A percentile compares a stretch with the other conserved stretches of the same genome.
phyloP scores from a whole-genome alignment of 2,329 filamentous ascomycete species.

The Diplodia mutila region DNA sequence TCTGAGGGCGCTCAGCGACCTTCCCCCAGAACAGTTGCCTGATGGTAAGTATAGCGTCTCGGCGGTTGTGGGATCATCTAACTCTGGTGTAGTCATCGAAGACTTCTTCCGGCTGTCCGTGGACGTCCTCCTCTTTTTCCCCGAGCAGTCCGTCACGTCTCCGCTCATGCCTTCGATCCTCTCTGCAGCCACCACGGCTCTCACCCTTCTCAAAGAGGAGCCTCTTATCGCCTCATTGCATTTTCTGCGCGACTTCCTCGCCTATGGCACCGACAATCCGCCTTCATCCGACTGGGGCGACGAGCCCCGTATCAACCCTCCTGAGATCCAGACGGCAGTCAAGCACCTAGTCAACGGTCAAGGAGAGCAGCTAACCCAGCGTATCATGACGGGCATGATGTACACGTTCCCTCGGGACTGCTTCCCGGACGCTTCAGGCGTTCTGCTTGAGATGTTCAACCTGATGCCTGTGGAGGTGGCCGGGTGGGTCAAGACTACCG shows the following conservation, averaged over 20 bases:
- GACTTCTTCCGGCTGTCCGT: conserved; percentile 94
- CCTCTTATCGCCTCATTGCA: conserved; percentile 90
- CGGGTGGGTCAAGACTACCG: conserved; percentile 80
- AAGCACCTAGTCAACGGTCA: conserved; percentile 70
- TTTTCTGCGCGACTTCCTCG: conserved; percentile 87
- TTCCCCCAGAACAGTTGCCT: conserved; percentile 76
- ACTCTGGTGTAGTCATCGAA: conserved; percentile 69
- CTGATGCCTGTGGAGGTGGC: conserved; percentile 79
- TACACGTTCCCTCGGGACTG: conserved; percentile 96
- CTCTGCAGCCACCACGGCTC: conserved; percentile 80
- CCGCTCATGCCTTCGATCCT: conserved; percentile 80
- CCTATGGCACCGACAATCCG: conserved; percentile 78
- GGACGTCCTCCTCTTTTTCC: conserved; percentile 92
- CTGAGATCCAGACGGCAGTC: conserved; percentile 73
- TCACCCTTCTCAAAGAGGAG: conserved; percentile 88
- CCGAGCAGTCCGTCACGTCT: conserved; percentile 79
- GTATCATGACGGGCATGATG: conserved; percentile 97
- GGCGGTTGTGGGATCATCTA: neutral
- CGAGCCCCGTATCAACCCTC: conserved; percentile 61
- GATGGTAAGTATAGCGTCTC: conserved; percentile 54
- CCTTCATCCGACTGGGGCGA: conserved; percentile 65
- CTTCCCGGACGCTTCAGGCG: conserved; percentile 90
- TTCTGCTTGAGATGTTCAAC: conserved; percentile 88
- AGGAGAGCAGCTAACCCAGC: conserved; percentile 80
- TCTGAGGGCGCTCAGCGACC: conserved; percentile 82